Conservation (phyloP, 768 basidiomycete genomes). For the Crassisporium funariophilum region DNA sequence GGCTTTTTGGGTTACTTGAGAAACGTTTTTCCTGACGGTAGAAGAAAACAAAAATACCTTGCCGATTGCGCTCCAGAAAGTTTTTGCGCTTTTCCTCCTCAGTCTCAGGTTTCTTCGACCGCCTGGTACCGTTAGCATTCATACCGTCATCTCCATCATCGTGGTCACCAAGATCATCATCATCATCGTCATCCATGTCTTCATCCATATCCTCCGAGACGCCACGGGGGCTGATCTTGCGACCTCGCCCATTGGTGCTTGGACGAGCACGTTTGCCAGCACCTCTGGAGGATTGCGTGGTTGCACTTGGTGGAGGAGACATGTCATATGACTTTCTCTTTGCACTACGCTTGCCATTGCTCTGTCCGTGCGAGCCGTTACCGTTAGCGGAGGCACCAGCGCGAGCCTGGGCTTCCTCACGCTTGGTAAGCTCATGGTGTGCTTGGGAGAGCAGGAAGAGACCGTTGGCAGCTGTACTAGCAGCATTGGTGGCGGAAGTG, state of each 20-base stretch:
- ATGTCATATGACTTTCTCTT: conserved; percentile 73
- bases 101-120: conserved; percentile 83
- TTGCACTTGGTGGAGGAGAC: conserved; percentile 32
- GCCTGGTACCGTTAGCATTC: conserved; percentile 16
- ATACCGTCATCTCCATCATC: conserved; percentile 33
- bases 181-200: conserved; percentile 40
- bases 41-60: conserved; percentile 59
- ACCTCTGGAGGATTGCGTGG: conserved; percentile 24
- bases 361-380: conserved; percentile 18
- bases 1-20: conserved; percentile 47
- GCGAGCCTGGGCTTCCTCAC: conserved; percentile 82
- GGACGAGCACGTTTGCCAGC: conserved; percentile 42
- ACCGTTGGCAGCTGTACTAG: conserved; percentile 83
- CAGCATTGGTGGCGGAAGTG: conserved; percentile 53
- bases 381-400: conserved; percentile 39
- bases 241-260: conserved; percentile 27
- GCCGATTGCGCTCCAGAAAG: conserved; percentile 95
- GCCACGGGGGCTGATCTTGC: conserved; percentile 35
- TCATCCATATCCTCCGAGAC: conserved; percentile 38
- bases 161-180: conserved; percentile 43
- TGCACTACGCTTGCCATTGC: conserved; percentile 54
- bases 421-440: conserved; percentile 93
- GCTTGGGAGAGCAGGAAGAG: conserved; percentile 93
- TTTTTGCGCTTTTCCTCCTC: conserved; percentile 98
- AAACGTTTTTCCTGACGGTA: not conserved